phyloP scores from a whole-genome alignment of 352 stramenopile genomes.

The Pythium grandisporangium region DNA sequence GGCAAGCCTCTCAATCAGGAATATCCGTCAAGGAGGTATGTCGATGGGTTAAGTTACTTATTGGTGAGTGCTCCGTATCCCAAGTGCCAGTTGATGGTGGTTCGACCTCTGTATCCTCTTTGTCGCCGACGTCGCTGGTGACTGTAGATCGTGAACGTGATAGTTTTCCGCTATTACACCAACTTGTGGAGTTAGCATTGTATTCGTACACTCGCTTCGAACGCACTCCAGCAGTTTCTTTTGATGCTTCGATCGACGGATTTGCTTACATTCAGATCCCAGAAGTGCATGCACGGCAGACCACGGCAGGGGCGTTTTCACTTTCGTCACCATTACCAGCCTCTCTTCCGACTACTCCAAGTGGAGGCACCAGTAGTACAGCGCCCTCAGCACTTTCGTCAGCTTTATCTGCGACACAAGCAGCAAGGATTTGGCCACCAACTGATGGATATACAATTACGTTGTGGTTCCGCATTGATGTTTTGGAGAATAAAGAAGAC shows the following conservation, averaged over 20 bases:
- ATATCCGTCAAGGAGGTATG: constrained; percentile 6
- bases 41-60: constrained; percentile 17
- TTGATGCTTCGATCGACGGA: constrained; percentile 41
- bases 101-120: too few relatives aligned
- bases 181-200: constrained; percentile 5
- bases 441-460: constrained; percentile 53
- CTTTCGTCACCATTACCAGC: too few relatives aligned
- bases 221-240: constrained; percentile 25
- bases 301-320: constrained; percentile 1
- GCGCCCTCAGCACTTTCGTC: constrained; percentile 10
- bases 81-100: too few relatives aligned
- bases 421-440: constrained; percentile 46
- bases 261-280: constrained; percentile 65
- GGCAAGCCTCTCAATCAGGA: constrained; percentile 1
- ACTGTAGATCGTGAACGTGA: too few relatives aligned
- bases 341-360: too few relatives aligned
- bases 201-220: too few relatives aligned
- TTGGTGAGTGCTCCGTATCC: too few relatives aligned
- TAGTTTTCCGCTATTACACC: too few relatives aligned
- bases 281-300: constrained; percentile 28
- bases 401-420: constrained; percentile 25
- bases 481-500: constrained; percentile 41
- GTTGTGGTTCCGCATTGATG: constrained; percentile 57
- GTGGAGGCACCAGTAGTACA: too few relatives aligned
- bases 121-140: too few relatives aligned